These are phyloP conservation scores for Adansonia grandidieri DNA, from an alignment of 441 rosid species.

Conservation along the genomic window DNA sequence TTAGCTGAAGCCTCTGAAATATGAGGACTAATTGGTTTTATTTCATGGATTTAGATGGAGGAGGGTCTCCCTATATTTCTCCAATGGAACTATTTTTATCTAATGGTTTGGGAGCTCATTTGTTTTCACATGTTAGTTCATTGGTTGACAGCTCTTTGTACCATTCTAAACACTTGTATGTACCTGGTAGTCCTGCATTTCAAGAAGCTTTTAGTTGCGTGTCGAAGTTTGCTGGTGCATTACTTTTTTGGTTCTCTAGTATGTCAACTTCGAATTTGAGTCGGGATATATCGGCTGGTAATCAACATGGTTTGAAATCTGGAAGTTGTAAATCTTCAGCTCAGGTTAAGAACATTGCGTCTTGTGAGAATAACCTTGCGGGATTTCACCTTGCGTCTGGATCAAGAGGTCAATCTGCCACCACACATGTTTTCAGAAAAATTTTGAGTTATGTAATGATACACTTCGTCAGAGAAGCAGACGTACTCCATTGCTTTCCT, in stretches of 20 bases:
- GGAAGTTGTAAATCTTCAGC: slow-evolving; percentile 39
- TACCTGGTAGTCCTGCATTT: slow-evolving; percentile 53
- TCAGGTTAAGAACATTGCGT: slow-evolving; percentile 43
- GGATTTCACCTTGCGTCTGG: slow-evolving; percentile 38
- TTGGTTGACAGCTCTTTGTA: slow-evolving; percentile 17
- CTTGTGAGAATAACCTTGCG: slow-evolving; percentile 33
- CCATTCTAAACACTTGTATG: slow-evolving; percentile 41
- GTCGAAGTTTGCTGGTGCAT: slow-evolving; percentile 64
- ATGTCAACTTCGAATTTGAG: slow-evolving; percentile 50
- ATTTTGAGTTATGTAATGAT: slow-evolving; percentile 53
- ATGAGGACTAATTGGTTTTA: slow-evolving; percentile 55
- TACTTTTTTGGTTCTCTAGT: slow-evolving; percentile 59
- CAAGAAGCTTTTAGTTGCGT: slow-evolving; percentile 66
- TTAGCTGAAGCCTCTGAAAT: background rate
- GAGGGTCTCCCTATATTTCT: slow-evolving; percentile 46
- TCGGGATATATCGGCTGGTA: slow-evolving; percentile 40
- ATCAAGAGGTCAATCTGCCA: slow-evolving; percentile 36
- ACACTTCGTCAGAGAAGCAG: slow-evolving; percentile 60
- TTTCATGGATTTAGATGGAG: slow-evolving; percentile 56
- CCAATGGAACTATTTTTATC: slow-evolving; percentile 51
- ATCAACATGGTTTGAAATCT: slow-evolving; percentile 37
- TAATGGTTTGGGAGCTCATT: slow-evolving; percentile 43
- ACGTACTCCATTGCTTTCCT: slow-evolving; percentile 57
- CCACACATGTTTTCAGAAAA: slow-evolving; percentile 44
- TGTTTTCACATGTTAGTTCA: slow-evolving; percentile 42